Base-by-base conservation (phyloP, 1,284 basidiomycete species). In the Tilletia walkeri region DNA sequence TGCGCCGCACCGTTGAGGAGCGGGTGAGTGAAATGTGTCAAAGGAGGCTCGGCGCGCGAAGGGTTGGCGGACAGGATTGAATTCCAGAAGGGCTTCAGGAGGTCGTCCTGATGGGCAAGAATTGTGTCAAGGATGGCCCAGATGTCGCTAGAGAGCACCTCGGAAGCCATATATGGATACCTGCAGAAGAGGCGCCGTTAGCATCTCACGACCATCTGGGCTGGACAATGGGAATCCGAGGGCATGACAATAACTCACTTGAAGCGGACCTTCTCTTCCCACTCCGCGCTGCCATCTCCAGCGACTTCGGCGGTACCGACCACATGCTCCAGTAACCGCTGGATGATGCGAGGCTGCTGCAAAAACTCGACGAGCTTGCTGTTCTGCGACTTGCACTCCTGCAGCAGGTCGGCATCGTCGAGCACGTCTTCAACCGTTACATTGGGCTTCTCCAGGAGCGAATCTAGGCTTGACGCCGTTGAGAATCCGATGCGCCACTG, bases 301-400 rank as follows among this genome's bases (percentile, higher is more conserved):
- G 90, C 89, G 61, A 88, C 88, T 84, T 92, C 91, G 72, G 93
- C 92, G 84, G 91, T 88, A 30, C 92, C 93, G 4, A 91, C 91
- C 77, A 93, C 92, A 85, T 93, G 93, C 67, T 89, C 91, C 70
- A 94, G 86, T 79, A 94, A 85, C 68, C 89, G 88, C 84, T 92
- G 90, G 70, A 94, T 85, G 53, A 94, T 90, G 82, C 92, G 90
- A 69, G 89, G 87, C 74, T 91, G 88, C 76, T 90, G 89, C 75
- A 94, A 91, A 84, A 92, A 94, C 82, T 92, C 90, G 76, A 92
- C 90, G 65, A 94, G 89, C 76, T 92, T 87, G 48, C 91, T 90
- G 83, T 97, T 97, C 84, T 95, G 93, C 3, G 92, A 88, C 85
- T 98, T 98, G 88, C 93, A 94, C 84, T 98, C 95, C 84, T 93